phyloP scores from a whole-genome alignment of 1,284 basidiomycete species.

The Sporisorium reilianum region DNA sequence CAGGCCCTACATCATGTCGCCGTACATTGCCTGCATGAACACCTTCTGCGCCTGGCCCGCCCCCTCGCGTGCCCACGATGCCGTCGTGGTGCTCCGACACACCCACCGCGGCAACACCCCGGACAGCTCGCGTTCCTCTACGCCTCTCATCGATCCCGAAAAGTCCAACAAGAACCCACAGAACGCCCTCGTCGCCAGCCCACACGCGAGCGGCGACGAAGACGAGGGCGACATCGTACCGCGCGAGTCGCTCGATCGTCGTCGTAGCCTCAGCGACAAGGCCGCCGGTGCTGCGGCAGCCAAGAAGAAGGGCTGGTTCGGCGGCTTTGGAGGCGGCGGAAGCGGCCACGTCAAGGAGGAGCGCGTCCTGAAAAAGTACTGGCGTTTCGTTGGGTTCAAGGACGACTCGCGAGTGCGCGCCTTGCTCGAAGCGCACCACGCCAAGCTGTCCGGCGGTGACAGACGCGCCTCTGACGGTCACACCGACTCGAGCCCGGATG shows the following conservation, averaged over 20 bases:
- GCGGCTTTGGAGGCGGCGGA: conserved; percentile 42
- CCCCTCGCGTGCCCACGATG: conserved; percentile 66
- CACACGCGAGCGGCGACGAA: conserved; percentile 45
- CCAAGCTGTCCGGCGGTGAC: conserved; percentile 31
- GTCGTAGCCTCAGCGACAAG: conserved; percentile 18
- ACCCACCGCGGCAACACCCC: conserved; percentile 31
- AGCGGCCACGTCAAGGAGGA: conserved; percentile 55
- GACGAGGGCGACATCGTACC: conserved; percentile 69
- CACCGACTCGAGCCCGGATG: conserved; percentile 5
- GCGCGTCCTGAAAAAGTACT: conserved; percentile 66
- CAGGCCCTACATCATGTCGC: conserved; percentile 71
- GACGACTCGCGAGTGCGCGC: conserved; percentile 60
- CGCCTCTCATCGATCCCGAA: conserved; percentile 44
- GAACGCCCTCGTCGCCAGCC: conserved; percentile 34
- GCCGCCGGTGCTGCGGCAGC: conserved; percentile 15
- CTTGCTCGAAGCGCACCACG: conserved; percentile 57
- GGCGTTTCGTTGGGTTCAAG: conserved; percentile 70
- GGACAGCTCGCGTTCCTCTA: conserved; percentile 27
- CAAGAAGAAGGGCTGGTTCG: conserved; percentile 61
- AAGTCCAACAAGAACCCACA: conserved; percentile 43
- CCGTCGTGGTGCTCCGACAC: conserved; percentile 68
- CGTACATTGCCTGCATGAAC: conserved; percentile 71
- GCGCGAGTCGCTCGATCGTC: conserved; percentile 59
- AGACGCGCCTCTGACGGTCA: conserved; percentile 4
- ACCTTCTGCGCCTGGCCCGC: conserved; percentile 70